Percentiles rank a stretch among this genome's conserved stretches.
Evolutionary conservation across 805 yeast species (phyloP).

Genomic region (Saccharomycopsis synnaedendra): DNA sequence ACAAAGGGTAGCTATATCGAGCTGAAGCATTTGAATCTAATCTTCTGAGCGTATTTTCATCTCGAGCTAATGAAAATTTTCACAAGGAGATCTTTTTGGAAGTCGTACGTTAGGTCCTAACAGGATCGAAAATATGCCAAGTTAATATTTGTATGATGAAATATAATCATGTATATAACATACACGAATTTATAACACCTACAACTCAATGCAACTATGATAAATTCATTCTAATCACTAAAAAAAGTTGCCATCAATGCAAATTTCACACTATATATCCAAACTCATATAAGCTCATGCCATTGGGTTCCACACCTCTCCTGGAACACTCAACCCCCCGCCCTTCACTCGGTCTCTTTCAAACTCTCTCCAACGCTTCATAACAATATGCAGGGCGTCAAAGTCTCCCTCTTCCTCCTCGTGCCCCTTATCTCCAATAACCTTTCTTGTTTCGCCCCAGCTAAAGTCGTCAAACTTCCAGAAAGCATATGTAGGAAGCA

Average conservation of each 20-base stretch:
- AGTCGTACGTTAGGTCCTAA: too few relatives aligned
- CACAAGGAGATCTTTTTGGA: too few relatives aligned
- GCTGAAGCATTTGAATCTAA: too few relatives aligned
- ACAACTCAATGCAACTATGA: not conserved
- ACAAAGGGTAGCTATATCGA: too few relatives aligned
- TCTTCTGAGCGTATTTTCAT: too few relatives aligned
- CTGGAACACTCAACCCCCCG: conserved; percentile 20
- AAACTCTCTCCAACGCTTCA: conserved; percentile 93
- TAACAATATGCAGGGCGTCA: conserved; percentile 80
- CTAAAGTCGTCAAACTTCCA: conserved; percentile 96
- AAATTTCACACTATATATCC: not conserved
- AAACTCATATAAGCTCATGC: too few relatives aligned
- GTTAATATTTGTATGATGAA: not conserved
- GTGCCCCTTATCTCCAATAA: conserved; percentile 55
- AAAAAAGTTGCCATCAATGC: too few relatives aligned
- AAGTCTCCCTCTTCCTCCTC: conserved; percentile 69
- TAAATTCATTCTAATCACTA: not conserved
- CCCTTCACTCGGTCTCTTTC: conserved; percentile 46
- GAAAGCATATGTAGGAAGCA: conserved; percentile 74
- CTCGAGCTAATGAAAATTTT: too few relatives aligned
- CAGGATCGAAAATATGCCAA: too few relatives aligned
- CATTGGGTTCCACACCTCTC: conserved; percentile 31
- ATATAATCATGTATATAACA: not conserved
- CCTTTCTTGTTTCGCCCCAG: conserved; percentile 93
- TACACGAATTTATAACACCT: not conserved